phyloP scores from a whole-genome alignment of 140 eudicot genomes.

The Oenanthe javanica region DNA sequence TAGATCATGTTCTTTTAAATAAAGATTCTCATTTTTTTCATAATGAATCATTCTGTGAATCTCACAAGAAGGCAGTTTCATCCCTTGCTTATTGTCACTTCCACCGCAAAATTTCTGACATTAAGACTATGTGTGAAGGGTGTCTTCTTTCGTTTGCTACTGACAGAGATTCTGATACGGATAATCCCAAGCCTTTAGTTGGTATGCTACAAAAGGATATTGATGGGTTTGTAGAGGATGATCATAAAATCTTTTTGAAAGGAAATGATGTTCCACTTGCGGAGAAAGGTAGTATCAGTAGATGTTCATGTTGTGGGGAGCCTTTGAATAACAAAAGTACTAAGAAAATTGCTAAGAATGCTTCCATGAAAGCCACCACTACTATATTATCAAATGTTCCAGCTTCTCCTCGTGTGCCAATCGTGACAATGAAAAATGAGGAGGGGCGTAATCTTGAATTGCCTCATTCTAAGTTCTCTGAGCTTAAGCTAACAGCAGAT shows the following conservation, averaged over 20 bases:
- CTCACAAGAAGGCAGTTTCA: conserved; percentile 72
- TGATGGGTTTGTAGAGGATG: conserved; percentile 31
- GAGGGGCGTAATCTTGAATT: conserved; percentile 40
- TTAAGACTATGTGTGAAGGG: conserved; percentile 82
- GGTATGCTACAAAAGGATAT: conserved; percentile 33
- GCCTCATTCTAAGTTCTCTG: conserved; percentile 39
- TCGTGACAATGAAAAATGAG: conserved; percentile 37
- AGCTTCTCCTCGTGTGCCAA: conserved; percentile 11
- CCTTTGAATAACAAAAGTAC: conserved; percentile 34
- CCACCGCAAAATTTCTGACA: conserved; percentile 63
- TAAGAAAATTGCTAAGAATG: conserved; percentile 22
- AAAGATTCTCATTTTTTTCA: conserved; percentile 35
- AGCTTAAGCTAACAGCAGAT: conserved; percentile 42
- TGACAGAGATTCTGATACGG: conserved; percentile 45
- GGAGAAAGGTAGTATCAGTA: conserved; percentile 14
- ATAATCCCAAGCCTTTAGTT: conserved; percentile 29
- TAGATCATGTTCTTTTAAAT: conserved; percentile 52
- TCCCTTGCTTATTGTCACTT: conserved; percentile 80
- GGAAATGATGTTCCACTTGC: conserved; percentile 7
- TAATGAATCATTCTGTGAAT: conserved; percentile 70
- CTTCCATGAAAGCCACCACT: conserved; percentile 21
- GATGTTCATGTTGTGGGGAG: conserved; percentile 88
- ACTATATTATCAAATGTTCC: conserved; percentile 31
- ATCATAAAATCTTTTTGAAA: conserved; percentile 24
- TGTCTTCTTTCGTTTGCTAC: conserved; percentile 81